These are phyloP conservation scores for Linderniella brevidens DNA, from an alignment of 257 asterid genomes.

Conservation along the genomic window DNA sequence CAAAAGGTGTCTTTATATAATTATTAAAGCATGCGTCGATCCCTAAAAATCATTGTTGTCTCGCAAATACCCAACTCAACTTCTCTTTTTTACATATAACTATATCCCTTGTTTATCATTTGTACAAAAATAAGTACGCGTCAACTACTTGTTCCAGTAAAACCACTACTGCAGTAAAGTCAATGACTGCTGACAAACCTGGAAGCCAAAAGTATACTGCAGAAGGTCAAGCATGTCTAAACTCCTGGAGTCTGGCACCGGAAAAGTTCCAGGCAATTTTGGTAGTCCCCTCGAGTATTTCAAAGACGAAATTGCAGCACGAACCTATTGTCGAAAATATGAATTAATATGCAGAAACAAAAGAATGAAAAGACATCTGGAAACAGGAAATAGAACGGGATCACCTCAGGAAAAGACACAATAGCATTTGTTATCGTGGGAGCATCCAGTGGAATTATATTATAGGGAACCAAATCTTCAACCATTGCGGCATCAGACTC, in stretches of 20 bases:
- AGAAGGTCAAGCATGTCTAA: constrained; percentile 71
- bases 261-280: constrained; percentile 49
- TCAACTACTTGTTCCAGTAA: too few relatives aligned
- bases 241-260: constrained; percentile 53
- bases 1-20: too few relatives aligned
- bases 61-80: too few relatives aligned
- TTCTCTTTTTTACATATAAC: too few relatives aligned
- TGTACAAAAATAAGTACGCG: too few relatives aligned
- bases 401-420: constrained; percentile 67
- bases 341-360: constrained; percentile 12
- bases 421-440: constrained; percentile 60
- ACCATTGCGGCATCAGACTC: constrained; percentile 96
- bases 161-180: neutral
- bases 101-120: too few relatives aligned
- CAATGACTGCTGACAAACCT: constrained; percentile 32
- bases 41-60: too few relatives aligned
- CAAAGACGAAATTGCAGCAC: constrained; percentile 66
- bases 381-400: constrained; percentile 10
- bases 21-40: too few relatives aligned
- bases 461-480: constrained; percentile 78
- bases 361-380: neutral
- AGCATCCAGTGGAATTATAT: constrained; percentile 88
- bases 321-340: constrained; percentile 34
- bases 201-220: constrained; percentile 78
- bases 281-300: constrained; percentile 77